A percentile compares a stretch with the other conserved stretches of the same genome.
phyloP scores from a whole-genome alignment of 208 protist genomes.

The Polymyxa betae region DNA sequence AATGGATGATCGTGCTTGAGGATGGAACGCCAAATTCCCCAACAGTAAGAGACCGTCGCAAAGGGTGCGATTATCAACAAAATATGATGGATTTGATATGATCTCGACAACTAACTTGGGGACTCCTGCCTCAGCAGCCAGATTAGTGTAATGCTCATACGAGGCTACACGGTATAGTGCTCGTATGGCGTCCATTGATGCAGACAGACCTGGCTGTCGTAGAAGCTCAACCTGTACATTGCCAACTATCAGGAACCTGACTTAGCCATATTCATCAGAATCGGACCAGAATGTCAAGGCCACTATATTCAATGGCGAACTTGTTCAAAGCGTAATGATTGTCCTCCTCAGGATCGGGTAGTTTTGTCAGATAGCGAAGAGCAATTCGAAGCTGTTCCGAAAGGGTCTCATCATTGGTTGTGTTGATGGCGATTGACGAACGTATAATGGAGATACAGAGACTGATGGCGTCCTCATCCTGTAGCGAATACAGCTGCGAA shows the following conservation, averaged over 20 bases:
- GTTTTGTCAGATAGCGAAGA: constrained; percentile 9
- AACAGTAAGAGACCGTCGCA: constrained; percentile 32
- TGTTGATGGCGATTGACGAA: neutral
- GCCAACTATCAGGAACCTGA: neutral
- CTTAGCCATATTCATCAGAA: neutral
- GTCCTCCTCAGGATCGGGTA: neutral
- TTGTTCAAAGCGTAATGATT: neutral
- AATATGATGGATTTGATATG: neutral
- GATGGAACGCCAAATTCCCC: constrained; percentile 28
- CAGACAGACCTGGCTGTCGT: neutral
- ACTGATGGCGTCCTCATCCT: neutral
- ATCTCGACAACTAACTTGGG: constrained; percentile 34
- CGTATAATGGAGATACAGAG: constrained; percentile 29
- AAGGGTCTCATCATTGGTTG: neutral
- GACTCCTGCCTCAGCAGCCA: neutral
- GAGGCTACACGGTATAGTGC: constrained; percentile 21
- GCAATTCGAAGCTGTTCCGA: constrained; percentile 29
- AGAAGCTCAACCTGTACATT: neutral
- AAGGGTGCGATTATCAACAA: neutral
- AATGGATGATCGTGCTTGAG: neutral
- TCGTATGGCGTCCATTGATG: neutral
- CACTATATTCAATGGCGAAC: neutral
- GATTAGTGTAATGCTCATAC: neutral
- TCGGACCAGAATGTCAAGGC: constrained; percentile 10
- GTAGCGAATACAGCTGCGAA: neutral